Conservation (phyloP, 2,329 filamentous ascomycete species). For the Tolypocladium tundrense region DNA sequence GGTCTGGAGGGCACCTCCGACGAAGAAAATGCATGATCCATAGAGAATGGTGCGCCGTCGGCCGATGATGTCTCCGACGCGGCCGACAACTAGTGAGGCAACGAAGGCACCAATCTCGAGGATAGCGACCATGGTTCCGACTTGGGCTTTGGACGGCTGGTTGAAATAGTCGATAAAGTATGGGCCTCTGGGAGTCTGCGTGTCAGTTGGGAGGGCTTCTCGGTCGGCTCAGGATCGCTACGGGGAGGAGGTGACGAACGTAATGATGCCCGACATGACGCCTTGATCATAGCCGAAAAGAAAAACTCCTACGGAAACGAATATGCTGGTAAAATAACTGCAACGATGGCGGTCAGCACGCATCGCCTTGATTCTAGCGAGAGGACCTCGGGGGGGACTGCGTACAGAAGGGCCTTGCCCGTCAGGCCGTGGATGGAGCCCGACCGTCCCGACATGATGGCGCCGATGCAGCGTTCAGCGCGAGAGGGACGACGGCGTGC, state of each 20-base stretch:
- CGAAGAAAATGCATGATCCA: conserved; percentile 78
- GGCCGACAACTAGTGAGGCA: conserved; percentile 76
- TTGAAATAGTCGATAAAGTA: conserved; percentile 90
- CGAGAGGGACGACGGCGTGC: conserved; percentile 51
- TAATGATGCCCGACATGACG: conserved; percentile 70
- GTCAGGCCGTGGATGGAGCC: conserved; percentile 81
- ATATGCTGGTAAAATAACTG: conserved; percentile 91
- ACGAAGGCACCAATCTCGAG: conserved; percentile 89
- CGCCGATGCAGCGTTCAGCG: conserved; percentile 60
- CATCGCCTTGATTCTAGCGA: background rate
- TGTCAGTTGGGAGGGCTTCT: conserved; percentile 11
- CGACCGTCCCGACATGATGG: conserved; percentile 77
- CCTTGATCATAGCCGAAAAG: conserved; percentile 85
- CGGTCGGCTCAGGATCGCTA: background rate
- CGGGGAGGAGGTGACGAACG: conserved; percentile 28
- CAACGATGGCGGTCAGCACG: conserved; percentile 7
- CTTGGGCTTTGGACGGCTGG: conserved; percentile 73
- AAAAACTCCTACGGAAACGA: conserved; percentile 79
- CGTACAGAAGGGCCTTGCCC: conserved; percentile 85
- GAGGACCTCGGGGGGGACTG: background rate
- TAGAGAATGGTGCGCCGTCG: conserved; percentile 85
- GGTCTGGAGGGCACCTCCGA: conserved; percentile 77
- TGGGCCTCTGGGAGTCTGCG: conserved; percentile 49
- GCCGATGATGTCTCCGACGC: conserved; percentile 84
- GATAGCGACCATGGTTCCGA: conserved; percentile 97